Evolutionary conservation across 805 yeast genomes (phyloP).

Genomic region (Schwanniomyces occidentalis): DNA sequence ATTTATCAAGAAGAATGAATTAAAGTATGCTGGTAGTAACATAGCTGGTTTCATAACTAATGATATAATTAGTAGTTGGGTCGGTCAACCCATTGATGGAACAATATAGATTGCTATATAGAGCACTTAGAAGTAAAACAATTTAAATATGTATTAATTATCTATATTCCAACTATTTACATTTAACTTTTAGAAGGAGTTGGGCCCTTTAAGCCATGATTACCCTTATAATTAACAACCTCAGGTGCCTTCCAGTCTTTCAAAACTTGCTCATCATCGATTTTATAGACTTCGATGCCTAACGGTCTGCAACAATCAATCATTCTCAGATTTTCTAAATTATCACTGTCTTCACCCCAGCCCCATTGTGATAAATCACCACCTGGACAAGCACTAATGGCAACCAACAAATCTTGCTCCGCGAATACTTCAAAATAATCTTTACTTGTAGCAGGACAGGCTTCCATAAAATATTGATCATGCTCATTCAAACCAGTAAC

Average conservation of each 20-base stretch:
- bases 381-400: slow-evolving; percentile 69
- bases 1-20: slow-evolving; percentile 24
- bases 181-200: neutral
- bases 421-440: slow-evolving; percentile 70
- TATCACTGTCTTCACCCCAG: slow-evolving; percentile 62
- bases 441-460: slow-evolving; percentile 59
- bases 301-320: slow-evolving; percentile 62
- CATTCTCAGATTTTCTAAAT: slow-evolving; percentile 50
- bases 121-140: slow-evolving; percentile 2
- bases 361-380: slow-evolving; percentile 70
- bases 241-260: slow-evolving; percentile 54
- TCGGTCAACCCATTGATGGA: slow-evolving; percentile 48
- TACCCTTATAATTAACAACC: slow-evolving; percentile 52
- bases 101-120: slow-evolving; percentile 27
- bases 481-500: slow-evolving; percentile 65
- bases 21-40: slow-evolving; percentile 43
- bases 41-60: slow-evolving; percentile 46
- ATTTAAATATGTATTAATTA: neutral
- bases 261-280: slow-evolving; percentile 47
- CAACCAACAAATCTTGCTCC: slow-evolving; percentile 62
- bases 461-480: slow-evolving; percentile 70
- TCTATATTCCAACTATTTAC: neutral
- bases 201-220: slow-evolving; percentile 47
- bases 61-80: slow-evolving; percentile 46
- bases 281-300: slow-evolving; percentile 58